Evolutionary conservation across 371 early-diverging fungal genomes (phyloP), one percentile per base, ranked within the genome.

Genomic region (Conidiobolus coronatus): DNA sequence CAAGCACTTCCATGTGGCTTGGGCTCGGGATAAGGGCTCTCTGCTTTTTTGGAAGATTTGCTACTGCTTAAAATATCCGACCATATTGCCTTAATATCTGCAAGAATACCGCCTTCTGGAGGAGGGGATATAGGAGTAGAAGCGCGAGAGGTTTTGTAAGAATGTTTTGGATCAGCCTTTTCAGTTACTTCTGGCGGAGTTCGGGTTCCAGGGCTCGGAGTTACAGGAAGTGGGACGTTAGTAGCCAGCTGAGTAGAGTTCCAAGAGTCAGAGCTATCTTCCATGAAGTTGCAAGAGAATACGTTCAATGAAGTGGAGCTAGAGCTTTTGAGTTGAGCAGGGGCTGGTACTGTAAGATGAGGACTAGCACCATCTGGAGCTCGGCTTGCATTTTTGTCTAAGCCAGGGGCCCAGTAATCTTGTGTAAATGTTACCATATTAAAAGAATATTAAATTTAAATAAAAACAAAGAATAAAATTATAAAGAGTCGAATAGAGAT

Each of bases 401-500:
- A 53, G 20, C 54, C 63, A 13, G 63, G 63, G 23, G 66, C 63
- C 66, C 66, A 65, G 45, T 59, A 65, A 40, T 65, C 66, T 43
- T 63, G 56, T 35, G 66, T 55, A 45, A 65, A 65, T 38, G 66
- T 62, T 36, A 61, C 58, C 63, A 62, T 65, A 29, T 29, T 9
- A 29, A 29, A 9, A 29, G 29, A 29, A 29, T 29, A 29, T 5
- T 29, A 29, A 29, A 29, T 5, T 9, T 29, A 29, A 29, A 9
- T 5, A 5, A 29, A 29, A 29, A 29, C 29, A 29, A 29, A 5
- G 9, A 29, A 29, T 29, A 29, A 5, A 29, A 9, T 9, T 29
- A 9, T 29, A 29, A 29, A 29, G 29, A 29, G 29, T 29, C 29
- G 29, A 5, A 29, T 3, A 29, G 29, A 29, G 9, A 5, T 9